phyloP scores from a whole-genome alignment of 176 grass and related monocot species.

The Rhynchospora pubera region DNA sequence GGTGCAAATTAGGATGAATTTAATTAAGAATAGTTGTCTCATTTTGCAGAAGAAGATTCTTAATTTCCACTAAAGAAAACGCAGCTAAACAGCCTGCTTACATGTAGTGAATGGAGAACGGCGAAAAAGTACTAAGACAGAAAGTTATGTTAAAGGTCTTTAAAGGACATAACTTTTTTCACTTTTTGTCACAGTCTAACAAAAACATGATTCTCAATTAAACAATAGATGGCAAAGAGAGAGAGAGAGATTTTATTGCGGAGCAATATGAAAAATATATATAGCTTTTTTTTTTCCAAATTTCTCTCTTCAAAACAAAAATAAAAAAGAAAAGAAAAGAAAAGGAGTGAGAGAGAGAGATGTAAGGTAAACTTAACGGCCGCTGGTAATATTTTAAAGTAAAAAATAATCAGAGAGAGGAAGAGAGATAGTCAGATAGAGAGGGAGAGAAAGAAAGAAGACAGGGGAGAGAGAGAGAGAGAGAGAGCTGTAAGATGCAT shows the following conservation, averaged over 20 bases:
- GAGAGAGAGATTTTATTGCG: not conserved
- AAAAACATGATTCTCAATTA: not conserved
- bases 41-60: not conserved
- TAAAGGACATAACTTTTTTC: not conserved
- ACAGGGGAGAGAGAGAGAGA: not conserved
- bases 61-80: too few species aligned
- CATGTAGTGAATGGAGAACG: not conserved
- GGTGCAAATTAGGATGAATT: not conserved
- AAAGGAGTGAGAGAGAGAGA: not conserved
- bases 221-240: not conserved
- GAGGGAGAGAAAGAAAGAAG: not conserved
- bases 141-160: not conserved
- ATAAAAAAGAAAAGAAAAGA: not conserved
- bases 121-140: not conserved
- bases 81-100: not conserved
- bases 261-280: not conserved
- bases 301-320: not conserved
- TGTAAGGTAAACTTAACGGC: too few species aligned
- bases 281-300: not conserved
- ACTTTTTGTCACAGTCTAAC: slow-evolving; percentile 4
- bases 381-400: not conserved
- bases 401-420: not conserved
- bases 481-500: not conserved
- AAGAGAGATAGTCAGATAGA: too few species aligned
- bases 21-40: not conserved